phyloP scores from a whole-genome alignment of 2,329 filamentous ascomycete species.

The Phoma herbarum region DNA sequence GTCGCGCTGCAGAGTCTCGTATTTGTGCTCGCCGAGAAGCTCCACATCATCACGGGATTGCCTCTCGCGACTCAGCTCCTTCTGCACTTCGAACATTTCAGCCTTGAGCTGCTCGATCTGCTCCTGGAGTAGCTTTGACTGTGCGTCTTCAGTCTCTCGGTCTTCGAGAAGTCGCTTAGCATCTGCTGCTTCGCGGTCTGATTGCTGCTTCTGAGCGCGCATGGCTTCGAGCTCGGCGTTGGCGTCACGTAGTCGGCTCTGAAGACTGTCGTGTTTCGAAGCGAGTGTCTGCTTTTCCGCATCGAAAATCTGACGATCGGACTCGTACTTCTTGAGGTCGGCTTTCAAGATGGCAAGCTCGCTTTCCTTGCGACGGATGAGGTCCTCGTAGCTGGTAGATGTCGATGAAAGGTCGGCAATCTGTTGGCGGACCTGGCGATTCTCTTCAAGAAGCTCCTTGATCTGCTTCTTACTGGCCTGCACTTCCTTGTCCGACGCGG shows the following conservation, averaged over 20 bases:
- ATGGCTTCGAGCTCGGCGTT: slow-evolving; percentile 89
- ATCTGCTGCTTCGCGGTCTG: slow-evolving; percentile 89
- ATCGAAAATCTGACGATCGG: slow-evolving; percentile 80
- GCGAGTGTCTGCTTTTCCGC: slow-evolving; percentile 76
- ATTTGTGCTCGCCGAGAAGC: slow-evolving; percentile 89
- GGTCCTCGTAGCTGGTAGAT: slow-evolving; percentile 93
- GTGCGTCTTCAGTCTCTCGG: slow-evolving; percentile 86
- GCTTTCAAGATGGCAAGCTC: slow-evolving; percentile 85
- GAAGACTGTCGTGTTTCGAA: slow-evolving; percentile 80
- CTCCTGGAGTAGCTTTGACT: slow-evolving; percentile 85
- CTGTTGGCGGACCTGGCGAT: slow-evolving; percentile 82
- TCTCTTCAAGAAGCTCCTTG: slow-evolving; percentile 79
- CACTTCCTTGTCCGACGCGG: slow-evolving; percentile 79
- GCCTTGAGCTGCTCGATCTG: slow-evolving; percentile 89
- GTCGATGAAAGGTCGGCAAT: slow-evolving; percentile 87
- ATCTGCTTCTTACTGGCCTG: slow-evolving; percentile 77
- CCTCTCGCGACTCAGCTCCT: slow-evolving; percentile 87
- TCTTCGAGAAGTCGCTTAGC: slow-evolving; percentile 86
- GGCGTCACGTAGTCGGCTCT: slow-evolving; percentile 78
- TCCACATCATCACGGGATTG: slow-evolving; percentile 95
- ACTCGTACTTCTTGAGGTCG: slow-evolving; percentile 84
- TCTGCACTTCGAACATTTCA: slow-evolving; percentile 83
- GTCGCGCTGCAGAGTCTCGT: slow-evolving; percentile 81
- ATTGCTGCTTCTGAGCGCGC: slow-evolving; percentile 81
- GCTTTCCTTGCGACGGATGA: slow-evolving; percentile 92